Base-by-base conservation (phyloP, 495 filamentous ascomycete genomes). In the Penicillium coprophilum region DNA sequence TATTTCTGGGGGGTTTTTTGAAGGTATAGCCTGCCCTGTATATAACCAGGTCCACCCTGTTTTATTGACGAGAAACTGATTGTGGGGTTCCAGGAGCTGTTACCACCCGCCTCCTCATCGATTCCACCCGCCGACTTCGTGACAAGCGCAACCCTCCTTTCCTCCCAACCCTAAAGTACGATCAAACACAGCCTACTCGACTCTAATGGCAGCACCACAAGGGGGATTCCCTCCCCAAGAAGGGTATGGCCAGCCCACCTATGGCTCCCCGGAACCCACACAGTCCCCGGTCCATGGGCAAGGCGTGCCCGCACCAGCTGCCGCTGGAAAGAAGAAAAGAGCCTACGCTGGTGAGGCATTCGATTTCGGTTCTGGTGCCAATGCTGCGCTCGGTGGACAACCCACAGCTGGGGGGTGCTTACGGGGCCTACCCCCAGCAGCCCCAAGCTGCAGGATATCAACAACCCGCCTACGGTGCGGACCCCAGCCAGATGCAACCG, bases 331-430 rank as follows among this genome's bases (percentile, higher is more conserved):
- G 71, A 96, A 92, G 81, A 96, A 96, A 80, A 81, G 91, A 71
- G 85, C 87, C 40, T 98, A 98, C 77, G 94, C 95, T 23, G 90
- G 90, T 24, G 87, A 92, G 69, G 93, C 92, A 6, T 98, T 93
- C 70, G 95, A 96, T 11, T 92, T 97, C 66, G 92, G 88, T 31
- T 83, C 83, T 30, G 94, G 94, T 61, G 89, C 88, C 64, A 98
- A 98, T 83, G 85, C 90, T 50, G 88, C 76, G 15, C 67, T 85
- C 41, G 83, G 81, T 58, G 82, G 79, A 46, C 85, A 87, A 65
- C 69, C 68, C 44, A 71, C 74, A 24, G 80, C 70, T 3, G 81
- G 80, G 80, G 46, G 80, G 75, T 54, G 65, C 72, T 68, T 82
- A 72, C 76, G 84, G 81, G 46, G 81, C 79, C 46, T 89, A 89